phyloP scores from a whole-genome alignment of 345 rosid species.

The Salix dunnii region DNA sequence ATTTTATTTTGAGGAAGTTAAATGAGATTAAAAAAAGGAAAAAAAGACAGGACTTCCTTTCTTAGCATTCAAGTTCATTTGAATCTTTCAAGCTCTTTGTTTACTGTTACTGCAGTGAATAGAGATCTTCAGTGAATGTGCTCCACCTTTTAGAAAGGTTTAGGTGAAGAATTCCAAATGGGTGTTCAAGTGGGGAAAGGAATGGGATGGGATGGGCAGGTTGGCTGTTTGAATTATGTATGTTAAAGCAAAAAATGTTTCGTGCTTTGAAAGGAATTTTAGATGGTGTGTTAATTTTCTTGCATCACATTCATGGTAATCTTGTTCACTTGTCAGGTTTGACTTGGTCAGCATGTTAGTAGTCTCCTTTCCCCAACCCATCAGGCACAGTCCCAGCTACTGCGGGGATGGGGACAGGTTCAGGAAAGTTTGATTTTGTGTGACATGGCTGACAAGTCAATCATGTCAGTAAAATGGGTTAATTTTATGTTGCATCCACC shows the following conservation, averaged over 20 bases:
- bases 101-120: too few relatives aligned
- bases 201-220: neutral
- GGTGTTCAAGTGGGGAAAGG: neutral
- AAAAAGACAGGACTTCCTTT: too few relatives aligned
- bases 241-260: neutral
- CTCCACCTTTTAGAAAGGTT: too few relatives aligned
- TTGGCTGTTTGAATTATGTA: neutral
- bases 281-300: neutral
- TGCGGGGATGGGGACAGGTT: constrained; percentile 1
- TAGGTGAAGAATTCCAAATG: neutral
- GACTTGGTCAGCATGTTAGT: neutral
- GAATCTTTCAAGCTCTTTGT: too few relatives aligned
- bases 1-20: neutral
- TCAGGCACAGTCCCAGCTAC: neutral
- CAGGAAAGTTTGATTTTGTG: constrained; percentile 1
- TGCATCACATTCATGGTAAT: neutral
- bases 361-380: constrained; percentile 10
- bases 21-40: neutral
- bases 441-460: constrained; percentile 4
- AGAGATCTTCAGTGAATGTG: too few relatives aligned
- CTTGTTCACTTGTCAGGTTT: constrained; percentile 4
- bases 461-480: neutral
- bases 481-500: neutral
- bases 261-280: neutral
- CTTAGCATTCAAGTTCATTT: too few relatives aligned